Percentiles rank a stretch among this genome's conserved stretches.
Evolutionary conservation across 1,284 basidiomycete genomes (phyloP).

Genomic region (Rhizoctonia solani): DNA sequence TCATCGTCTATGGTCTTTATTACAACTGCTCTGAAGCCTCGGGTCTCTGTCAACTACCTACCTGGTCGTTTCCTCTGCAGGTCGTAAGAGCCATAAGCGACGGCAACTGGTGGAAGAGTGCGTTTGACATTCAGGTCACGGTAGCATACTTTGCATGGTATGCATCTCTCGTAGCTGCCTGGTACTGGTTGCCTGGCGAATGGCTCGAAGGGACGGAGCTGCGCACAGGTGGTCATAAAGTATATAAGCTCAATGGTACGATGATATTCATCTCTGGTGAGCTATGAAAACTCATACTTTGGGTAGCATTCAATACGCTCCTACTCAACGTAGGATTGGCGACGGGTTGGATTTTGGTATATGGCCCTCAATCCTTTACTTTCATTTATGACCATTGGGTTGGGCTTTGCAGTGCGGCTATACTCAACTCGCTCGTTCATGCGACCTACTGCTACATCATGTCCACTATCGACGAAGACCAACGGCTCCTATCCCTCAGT

Average conservation of each 20-base stretch:
- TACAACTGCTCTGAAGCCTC: slow-evolving; percentile 81
- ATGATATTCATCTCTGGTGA: slow-evolving; percentile 13
- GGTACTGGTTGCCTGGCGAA: slow-evolving; percentile 86
- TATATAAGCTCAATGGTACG: slow-evolving; percentile 95
- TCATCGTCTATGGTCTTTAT: slow-evolving; percentile 77
- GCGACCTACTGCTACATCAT: slow-evolving; percentile 71
- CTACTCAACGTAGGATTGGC: slow-evolving; percentile 75
- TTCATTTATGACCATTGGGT: slow-evolving; percentile 93
- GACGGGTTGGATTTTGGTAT: slow-evolving; percentile 66
- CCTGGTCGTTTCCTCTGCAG: slow-evolving; percentile 50
- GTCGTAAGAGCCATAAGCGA: slow-evolving; percentile 55
- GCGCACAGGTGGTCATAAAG: slow-evolving; percentile 75
- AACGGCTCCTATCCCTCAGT: slow-evolving; percentile 78
- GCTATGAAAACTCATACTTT: not conserved
- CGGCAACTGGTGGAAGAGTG: slow-evolving; percentile 63
- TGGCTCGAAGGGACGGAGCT: slow-evolving; percentile 79
- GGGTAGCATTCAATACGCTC: slow-evolving; percentile 82
- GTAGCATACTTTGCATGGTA: slow-evolving; percentile 89
- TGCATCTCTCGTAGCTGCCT: slow-evolving; percentile 79
- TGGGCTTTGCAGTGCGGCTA: slow-evolving; percentile 82
- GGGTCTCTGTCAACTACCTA: slow-evolving; percentile 70
- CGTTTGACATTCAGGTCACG: slow-evolving; percentile 82
- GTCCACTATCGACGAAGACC: slow-evolving; percentile 63
- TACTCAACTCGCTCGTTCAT: slow-evolving; percentile 79
- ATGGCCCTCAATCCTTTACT: slow-evolving; percentile 80